Evolutionary conservation across 768 basidiomycete species (phyloP).

Genomic region (Cantharellus cinnabarinus): DNA sequence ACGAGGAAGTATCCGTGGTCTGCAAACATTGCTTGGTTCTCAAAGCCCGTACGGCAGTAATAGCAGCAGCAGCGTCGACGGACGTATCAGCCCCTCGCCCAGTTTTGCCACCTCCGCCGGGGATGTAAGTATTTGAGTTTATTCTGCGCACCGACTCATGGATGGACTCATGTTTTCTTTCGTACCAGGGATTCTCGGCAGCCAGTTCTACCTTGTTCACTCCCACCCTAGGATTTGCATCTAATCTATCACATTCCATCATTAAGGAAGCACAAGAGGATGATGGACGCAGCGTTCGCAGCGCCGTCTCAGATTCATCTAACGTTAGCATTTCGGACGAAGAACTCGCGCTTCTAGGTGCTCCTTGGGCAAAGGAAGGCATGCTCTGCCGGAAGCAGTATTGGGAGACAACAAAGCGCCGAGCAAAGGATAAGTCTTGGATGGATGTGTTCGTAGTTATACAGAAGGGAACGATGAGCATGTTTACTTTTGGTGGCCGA

Average conservation of each 20-base stretch:
- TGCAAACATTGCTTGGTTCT: conserved; percentile 54
- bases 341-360: conserved; percentile 81
- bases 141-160: background rate
- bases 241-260: conserved; percentile 87
- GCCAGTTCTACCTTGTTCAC: conserved; percentile 52
- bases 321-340: conserved; percentile 83
- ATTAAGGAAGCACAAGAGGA: conserved; percentile 90
- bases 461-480: conserved; percentile 79
- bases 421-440: conserved; percentile 81
- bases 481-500: conserved; percentile 83
- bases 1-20: conserved; percentile 76
- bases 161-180: conserved; percentile 1
- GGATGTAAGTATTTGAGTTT: conserved; percentile 24
- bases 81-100: conserved; percentile 83
- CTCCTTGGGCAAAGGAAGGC: conserved; percentile 99
- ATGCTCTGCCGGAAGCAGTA: conserved; percentile 89
- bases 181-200: conserved; percentile 32
- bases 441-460: conserved; percentile 92
- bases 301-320: conserved; percentile 43
- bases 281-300: conserved; percentile 49
- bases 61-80: conserved; percentile 46
- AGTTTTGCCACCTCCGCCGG: conserved; percentile 80
- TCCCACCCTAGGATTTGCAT: conserved; percentile 88
- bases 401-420: conserved; percentile 67
- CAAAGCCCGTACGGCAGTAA: conserved; percentile 75